Base-by-base conservation (phyloP, 768 basidiomycete genomes). In the Pleurotus cornucopiae region DNA sequence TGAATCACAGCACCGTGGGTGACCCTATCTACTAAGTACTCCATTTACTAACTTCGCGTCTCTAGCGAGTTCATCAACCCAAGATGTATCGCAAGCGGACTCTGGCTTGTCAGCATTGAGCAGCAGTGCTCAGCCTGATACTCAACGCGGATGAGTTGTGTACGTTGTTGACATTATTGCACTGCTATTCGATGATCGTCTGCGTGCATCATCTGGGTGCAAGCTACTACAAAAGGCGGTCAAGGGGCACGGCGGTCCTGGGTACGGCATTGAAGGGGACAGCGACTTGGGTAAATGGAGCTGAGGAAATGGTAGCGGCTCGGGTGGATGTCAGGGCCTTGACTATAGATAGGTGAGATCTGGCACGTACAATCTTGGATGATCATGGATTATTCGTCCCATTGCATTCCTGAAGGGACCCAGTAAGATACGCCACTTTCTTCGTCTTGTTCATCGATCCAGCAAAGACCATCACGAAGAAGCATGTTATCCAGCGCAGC, bases 371-470 rank as follows among this genome's bases (percentile, higher is more conserved):
- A 58, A 5, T 41, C 48, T 51, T 21, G 37, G 49, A 49, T 51
- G 46, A 49, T 56, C 13, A 49, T 38, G 45, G 14, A 46, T 69
- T 68, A 88, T 53, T 81, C 73, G 57, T 91, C 88, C 91, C 92
- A 97, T 57, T 80, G 80, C 81, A 96, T 89, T 2, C 88, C 88
- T 11, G 90, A 91, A 1, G 89, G 88, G 9, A 96, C 78, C 94
- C 94, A 98, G 67, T 93, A 96, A 20, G 85, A 82, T 56, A 78
- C 76, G 25, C 84, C 83, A 26, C 72, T 75, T 13, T 66, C 67
- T 61, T 84, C 83, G 53, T 89, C 91, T 69, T 97, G 94, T 21
- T 91, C 87, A 64, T 99, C 97, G 26, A 98, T 66, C 97, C 97
- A 99, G 57, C 92, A 95, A 21, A 96, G 73, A 1, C 95, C 96